Evolutionary conservation across 768 basidiomycete genomes (phyloP), one percentile per base, ranked within the genome.

Genomic region (Cantharellus anzutake): DNA sequence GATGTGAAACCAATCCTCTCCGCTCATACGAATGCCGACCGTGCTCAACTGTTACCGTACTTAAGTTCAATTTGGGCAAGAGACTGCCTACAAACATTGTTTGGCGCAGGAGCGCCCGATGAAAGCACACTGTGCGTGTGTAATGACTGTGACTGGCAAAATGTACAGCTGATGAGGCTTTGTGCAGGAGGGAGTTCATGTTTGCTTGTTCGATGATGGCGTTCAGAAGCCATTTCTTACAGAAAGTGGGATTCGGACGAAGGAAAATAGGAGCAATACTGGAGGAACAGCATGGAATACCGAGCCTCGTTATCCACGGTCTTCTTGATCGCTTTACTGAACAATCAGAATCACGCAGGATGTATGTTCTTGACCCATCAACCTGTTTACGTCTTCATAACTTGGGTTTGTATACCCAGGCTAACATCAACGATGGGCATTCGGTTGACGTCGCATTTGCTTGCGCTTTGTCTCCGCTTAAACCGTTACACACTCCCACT

Each of bases 61-160:
- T 73, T 72, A 40, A 72, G 79, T 51, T 84, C 81, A 7, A 70
- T 73, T 5, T 96, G 89, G 86, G 64, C 92, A 51, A 81, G 82
- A 56, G 68, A 75, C n/a, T 84, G 84, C 63, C 64, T 92, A 3
- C 64, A 68, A n/a, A 66, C 71, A 41, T 63, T 72, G 40, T 70
- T 71, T 68, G 63, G 70, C 60, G 66, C 73, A 62, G 65, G 74
- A 48, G 74, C 79, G 5, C 73, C 75, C 2, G 83, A 80, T 60
- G 82, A 79, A 67, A 77, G 73, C 56, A 77, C 76, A 29, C 65
- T 86, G 87, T 86, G 63, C 57, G 81, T 72, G 29, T 48, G 1
- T 11, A 11, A 29, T 29, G 20, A 29, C 20, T 29, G 20, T 29
- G 20, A 29, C 20, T 29, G 20, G 20, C 20, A 29, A 29, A 29